A percentile compares a stretch with the other conserved stretches of the same genome.
Evolutionary conservation across 768 basidiomycete genomes (phyloP).

Genomic region (Mycena crocata): DNA sequence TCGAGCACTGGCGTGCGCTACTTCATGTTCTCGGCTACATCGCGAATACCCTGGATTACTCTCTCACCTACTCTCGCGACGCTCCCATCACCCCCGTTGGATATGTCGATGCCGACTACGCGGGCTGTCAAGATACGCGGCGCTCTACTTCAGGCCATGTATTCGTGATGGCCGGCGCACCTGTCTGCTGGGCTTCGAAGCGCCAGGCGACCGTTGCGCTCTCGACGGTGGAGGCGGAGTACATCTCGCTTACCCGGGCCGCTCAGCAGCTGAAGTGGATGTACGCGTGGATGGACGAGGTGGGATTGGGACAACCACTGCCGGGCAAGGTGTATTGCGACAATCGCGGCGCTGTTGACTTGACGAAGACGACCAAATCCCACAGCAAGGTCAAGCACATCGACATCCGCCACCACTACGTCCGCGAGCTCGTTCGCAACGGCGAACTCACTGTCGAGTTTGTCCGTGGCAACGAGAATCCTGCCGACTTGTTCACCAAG

Average conservation of each 20-base stretch:
- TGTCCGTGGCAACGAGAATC: background rate
- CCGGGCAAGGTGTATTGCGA: background rate
- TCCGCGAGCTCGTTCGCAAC: background rate
- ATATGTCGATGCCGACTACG: constrained; percentile 40
- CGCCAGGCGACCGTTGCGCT: constrained; percentile 1
- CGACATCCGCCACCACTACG: constrained; percentile 3
- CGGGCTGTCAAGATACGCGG: constrained; percentile 33
- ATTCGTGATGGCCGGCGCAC: constrained; percentile 35
- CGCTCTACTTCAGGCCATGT: constrained; percentile 40
- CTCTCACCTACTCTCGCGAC: background rate
- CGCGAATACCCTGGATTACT: background rate
- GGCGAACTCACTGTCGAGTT: background rate
- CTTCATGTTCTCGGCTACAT: constrained; percentile 7
- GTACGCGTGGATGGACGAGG: constrained; percentile 3
- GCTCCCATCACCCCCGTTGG: background rate
- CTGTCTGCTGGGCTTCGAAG: constrained; percentile 39
- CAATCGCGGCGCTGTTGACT: constrained; percentile 7
- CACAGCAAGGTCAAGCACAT: constrained; percentile 8
- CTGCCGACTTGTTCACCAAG: constrained; percentile 3
- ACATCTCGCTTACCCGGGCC: background rate
- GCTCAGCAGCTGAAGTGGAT: constrained; percentile 18
- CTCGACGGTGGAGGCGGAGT: background rate
- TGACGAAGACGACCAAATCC: constrained; percentile 5
- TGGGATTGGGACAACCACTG: background rate
- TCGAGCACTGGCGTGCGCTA: constrained; percentile 6